Evolutionary conservation across 148 eudicot species (phyloP), one percentile per base, ranked within the genome.

Genomic region (Camellia granthamiana): DNA sequence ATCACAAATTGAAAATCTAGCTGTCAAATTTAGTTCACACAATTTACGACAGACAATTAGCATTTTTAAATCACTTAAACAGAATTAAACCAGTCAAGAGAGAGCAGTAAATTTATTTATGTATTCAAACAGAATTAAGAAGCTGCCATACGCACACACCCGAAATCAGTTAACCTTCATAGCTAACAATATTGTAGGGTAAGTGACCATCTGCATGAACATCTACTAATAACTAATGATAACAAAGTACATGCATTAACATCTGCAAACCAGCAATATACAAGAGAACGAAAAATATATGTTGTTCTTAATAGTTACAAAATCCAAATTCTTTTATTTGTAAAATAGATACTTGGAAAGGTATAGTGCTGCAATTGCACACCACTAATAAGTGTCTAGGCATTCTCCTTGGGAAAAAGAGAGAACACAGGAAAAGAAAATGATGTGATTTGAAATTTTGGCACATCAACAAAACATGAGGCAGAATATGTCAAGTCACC

Each of bases 401-500:
- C 74, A 21, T 42, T 21, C 76, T 21, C 58, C 60, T 68, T 18
- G 18, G 60, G 30, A 69, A 69, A 21, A 15, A 15, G 8, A 18
- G 21, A 75, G 44, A 23, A 75, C 12, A 12, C 15, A 8, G 55
- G 47, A 49, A 66, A 12, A 11, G 23, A 19, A 43, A 67, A 38
- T 6, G 46, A 4, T 18, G 16, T 30, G 43, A 47, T 7, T 42
- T 16, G 5, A 1, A 68, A 55, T 52, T 18, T 52, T 69, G 54
- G 14, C 18, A 52, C 46, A 14, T 15, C 11, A 42, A 41, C 5
- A 18, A 2, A 78, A 18, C 41, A 42, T 38, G 70, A 63, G 55
- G 60, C 42, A 43, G 47, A 38, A 47, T 49, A 85, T 9, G 52
- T 80, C 44, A 43, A 74, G 41, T 78, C 86, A 90, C 99, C 99